Base-by-base conservation (phyloP, 1,284 basidiomycete genomes). In the Apiotrichum gracile region DNA sequence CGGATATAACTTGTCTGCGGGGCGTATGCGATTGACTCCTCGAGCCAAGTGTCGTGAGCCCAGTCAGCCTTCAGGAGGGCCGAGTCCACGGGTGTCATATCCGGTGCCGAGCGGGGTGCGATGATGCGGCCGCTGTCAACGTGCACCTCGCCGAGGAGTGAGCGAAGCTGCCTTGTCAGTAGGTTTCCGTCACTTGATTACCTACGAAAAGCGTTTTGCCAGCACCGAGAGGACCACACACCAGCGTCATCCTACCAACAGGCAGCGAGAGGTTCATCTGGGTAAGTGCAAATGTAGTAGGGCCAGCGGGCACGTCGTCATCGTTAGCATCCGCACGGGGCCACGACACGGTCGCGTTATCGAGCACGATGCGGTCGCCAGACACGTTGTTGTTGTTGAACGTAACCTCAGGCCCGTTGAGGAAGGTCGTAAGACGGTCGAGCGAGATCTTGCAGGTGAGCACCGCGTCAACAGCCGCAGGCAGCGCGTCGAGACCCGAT, bases 1-100 rank as follows among this genome's bases (percentile, higher is more conserved):
- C 70, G 66, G 31, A 76, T 70, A 59, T 70, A 76, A 26, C 67
- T 65, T 35, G 68, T 68, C 55, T 77, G 74, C 12, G 73, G 68
- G 2, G 69, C 66, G 45, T 73, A 74, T 1, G 68, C 66, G n/a
- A 74, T 57, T 13, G 68, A 64, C 38, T 68, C 51, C n/a, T 61
- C 55, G 26, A 71, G 51, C 73, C 72, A 73, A 12, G 56, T 52
- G 7, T 63, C 61, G n/a, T 45, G 56, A 2, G 58, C 65, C 64
- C 63, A 71, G 4, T 29, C 26, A 1, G 57, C 34, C n/a, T 50
- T 42, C 14, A 55, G 41, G 12, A 57, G 39, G 14, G 51, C 45
- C 14, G 58, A 31, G 19, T 64, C 55, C 16, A 68, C 37, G 1
- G 68, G 66, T 0, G 63, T 65, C 4, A 64, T 54, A 41, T 70